phyloP scores from a whole-genome alignment of 352 stramenopile species.

The Globisporangium spiculum region DNA sequence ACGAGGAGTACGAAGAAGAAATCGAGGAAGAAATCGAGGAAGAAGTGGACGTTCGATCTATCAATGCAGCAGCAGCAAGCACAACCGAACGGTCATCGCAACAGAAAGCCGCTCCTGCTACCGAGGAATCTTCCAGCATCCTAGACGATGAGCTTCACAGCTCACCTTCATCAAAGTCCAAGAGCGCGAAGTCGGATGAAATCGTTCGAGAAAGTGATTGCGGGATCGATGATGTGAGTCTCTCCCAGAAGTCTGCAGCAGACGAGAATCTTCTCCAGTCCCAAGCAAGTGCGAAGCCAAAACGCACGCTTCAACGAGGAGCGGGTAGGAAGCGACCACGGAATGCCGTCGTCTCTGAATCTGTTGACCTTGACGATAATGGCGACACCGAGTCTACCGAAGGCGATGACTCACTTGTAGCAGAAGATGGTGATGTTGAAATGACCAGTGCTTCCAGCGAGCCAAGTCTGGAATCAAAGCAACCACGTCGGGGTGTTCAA shows the following conservation, averaged over 20 bases:
- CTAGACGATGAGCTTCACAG: not conserved
- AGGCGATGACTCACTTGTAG: not conserved
- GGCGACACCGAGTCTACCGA: conserved; percentile 6
- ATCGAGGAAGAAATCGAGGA: conserved; percentile 30
- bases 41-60: conserved; percentile 15
- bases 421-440: conserved; percentile 6
- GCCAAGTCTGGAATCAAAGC: not conserved
- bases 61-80: not conserved
- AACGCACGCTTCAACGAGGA: not conserved
- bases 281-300: not conserved
- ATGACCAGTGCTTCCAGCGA: not conserved
- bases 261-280: not conserved
- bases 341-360: not conserved
- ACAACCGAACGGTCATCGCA: not conserved
- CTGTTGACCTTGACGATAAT: not conserved
- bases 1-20: conserved; percentile 25
- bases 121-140: not conserved
- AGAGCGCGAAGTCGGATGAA: conserved; percentile 20
- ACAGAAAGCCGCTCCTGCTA: not conserved
- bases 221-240: conserved; percentile 22
- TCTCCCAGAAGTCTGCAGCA: conserved; percentile 16
- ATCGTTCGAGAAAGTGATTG: conserved; percentile 61
- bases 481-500: not conserved
- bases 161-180: not conserved
- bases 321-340: not conserved